phyloP scores from a whole-genome alignment of 768 basidiomycete genomes.

The Mycena latifolia region DNA sequence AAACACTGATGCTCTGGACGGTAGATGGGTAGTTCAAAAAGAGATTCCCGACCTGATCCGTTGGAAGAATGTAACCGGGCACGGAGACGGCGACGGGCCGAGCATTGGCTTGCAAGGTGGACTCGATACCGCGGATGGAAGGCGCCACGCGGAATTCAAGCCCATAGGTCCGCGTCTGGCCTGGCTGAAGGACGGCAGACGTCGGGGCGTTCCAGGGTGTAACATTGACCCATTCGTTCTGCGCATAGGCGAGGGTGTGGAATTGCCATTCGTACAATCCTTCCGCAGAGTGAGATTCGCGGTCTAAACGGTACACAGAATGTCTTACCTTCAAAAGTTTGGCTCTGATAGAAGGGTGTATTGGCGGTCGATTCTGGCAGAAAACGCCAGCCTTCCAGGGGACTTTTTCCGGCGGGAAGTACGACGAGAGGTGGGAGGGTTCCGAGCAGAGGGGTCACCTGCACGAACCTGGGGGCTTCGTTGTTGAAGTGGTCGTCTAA shows the following conservation, averaged over 20 bases:
- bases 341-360: constrained; percentile 65
- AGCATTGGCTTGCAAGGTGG: constrained; percentile 52
- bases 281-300: neutral
- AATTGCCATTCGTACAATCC: constrained; percentile 70
- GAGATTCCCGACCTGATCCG: constrained; percentile 62
- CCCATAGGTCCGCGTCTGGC: constrained; percentile 65
- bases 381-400: constrained; percentile 72
- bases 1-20: constrained; percentile 57
- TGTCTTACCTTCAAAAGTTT: constrained; percentile 63
- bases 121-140: constrained; percentile 64
- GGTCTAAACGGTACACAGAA: too few species aligned
- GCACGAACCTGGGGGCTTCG: constrained; percentile 48
- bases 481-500: too few species aligned
- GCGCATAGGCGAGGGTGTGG: constrained; percentile 67
- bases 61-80: constrained; percentile 65
- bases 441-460: constrained; percentile 65
- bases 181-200: constrained; percentile 58
- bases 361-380: constrained; percentile 62
- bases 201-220: constrained; percentile 69
- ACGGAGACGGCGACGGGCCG: constrained; percentile 65
- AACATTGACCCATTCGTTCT: constrained; percentile 65
- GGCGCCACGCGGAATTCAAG: constrained; percentile 63
- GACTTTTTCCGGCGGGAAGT: constrained; percentile 56
- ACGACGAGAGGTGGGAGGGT: constrained; percentile 66
- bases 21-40: constrained; percentile 61